Percentiles rank a stretch among this genome's conserved stretches.
Conservation (phyloP, 2,329 filamentous ascomycete genomes). For the Cordyceps militaris region DNA sequence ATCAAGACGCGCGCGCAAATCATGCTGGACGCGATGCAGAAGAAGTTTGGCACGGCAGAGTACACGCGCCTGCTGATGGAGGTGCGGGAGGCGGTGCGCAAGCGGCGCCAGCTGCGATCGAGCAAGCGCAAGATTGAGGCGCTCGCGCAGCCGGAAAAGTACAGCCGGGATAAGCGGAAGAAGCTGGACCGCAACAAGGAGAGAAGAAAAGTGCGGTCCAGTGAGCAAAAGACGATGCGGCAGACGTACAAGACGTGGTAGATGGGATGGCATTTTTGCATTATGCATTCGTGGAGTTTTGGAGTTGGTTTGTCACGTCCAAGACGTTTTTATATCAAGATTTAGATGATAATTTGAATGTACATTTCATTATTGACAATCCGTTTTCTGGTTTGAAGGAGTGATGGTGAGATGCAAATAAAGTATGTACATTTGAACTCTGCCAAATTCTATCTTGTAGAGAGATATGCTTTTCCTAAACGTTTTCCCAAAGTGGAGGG, state of each 20-base stretch:
- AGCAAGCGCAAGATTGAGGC: slow-evolving; percentile 87
- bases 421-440: too few species aligned
- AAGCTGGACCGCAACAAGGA: slow-evolving; percentile 80
- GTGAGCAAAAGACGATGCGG: slow-evolving; percentile 64
- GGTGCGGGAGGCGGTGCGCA: slow-evolving; percentile 66
- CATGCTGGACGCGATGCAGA: slow-evolving; percentile 74
- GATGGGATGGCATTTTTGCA: background rate
- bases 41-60: slow-evolving; percentile 70
- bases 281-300: slow-evolving; percentile 6
- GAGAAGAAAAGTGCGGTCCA: slow-evolving; percentile 69
- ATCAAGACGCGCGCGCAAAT: slow-evolving; percentile 68
- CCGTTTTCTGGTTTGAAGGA: too few species aligned
- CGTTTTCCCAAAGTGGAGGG: background rate
- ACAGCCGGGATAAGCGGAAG: slow-evolving; percentile 71
- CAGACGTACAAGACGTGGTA: slow-evolving; percentile 56
- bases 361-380: background rate
- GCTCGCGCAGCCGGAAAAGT: slow-evolving; percentile 72
- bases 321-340: background rate
- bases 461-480: background rate
- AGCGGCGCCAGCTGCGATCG: slow-evolving; percentile 64
- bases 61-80: slow-evolving; percentile 69
- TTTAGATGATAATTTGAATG: slow-evolving; percentile 1
- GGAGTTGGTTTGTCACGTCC: background rate
- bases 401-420: too few species aligned
- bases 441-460: background rate